Percentiles rank a stretch among this genome's conserved stretches.
Evolutionary conservation across 257 asterid genomes (phyloP).

Genomic region (Penstemon davidsonii): DNA sequence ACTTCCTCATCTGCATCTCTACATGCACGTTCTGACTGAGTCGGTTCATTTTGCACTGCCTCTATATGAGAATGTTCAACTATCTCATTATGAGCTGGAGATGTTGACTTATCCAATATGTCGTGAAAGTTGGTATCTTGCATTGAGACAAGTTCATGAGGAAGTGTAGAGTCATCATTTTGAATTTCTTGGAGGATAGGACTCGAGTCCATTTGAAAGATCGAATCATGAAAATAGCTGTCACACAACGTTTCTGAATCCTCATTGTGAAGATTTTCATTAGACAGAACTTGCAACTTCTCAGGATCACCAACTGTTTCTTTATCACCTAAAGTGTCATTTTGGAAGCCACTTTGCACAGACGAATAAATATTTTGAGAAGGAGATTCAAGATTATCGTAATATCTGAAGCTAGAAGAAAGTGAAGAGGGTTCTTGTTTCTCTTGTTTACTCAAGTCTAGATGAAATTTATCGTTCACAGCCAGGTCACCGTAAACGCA

Average conservation of each 20-base stretch:
- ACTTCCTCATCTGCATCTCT: slow-evolving; percentile 15
- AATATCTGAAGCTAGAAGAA: slow-evolving; percentile 10
- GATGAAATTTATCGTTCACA: slow-evolving; percentile 12
- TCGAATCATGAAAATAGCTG: slow-evolving; percentile 22
- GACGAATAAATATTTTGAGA: slow-evolving; percentile 13
- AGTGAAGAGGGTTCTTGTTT: slow-evolving; percentile 20
- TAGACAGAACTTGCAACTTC: slow-evolving; percentile 9
- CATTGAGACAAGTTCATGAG: neutral
- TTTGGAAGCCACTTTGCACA: slow-evolving; percentile 1
- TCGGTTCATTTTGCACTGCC: slow-evolving; percentile 6
- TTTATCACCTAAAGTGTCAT: slow-evolving; percentile 20
- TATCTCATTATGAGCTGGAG: slow-evolving; percentile 1
- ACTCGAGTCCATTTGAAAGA: slow-evolving; percentile 12
- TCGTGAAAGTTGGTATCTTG: slow-evolving; percentile 15
- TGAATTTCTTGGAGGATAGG: slow-evolving; percentile 2
- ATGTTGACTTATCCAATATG: neutral
- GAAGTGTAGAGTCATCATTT: neutral
- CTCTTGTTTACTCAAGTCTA: slow-evolving; percentile 15
- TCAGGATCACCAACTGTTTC: neutral
- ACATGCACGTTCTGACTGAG: neutral
- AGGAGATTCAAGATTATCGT: slow-evolving; percentile 19
- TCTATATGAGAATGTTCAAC: slow-evolving; percentile 13
- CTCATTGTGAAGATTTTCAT: slow-evolving; percentile 15
- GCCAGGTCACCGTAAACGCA: slow-evolving; percentile 23
- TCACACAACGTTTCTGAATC: slow-evolving; percentile 13